phyloP scores from a whole-genome alignment of 495 filamentous ascomycete species.

The Neurospora sublineolata region DNA sequence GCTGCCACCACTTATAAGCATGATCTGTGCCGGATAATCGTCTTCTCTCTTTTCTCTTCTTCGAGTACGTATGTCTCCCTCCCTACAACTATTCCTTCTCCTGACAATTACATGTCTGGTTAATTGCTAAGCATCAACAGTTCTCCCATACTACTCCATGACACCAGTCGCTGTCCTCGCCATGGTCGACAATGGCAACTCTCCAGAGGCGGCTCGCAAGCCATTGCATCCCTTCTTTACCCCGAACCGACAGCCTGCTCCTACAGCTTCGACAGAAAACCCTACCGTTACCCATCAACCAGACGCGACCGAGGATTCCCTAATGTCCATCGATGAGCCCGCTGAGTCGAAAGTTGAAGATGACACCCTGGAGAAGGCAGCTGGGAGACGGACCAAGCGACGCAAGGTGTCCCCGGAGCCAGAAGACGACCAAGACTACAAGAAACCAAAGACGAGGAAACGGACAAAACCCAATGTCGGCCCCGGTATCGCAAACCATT shows the following conservation, averaged over 20 bases:
- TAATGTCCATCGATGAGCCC: background rate
- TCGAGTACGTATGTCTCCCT: background rate
- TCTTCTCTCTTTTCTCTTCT: background rate
- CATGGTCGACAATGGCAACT: slow-evolving; percentile 15
- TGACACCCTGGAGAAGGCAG: slow-evolving; percentile 14
- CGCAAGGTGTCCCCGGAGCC: slow-evolving; percentile 30
- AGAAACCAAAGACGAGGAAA: slow-evolving; percentile 7
- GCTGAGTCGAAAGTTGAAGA: background rate
- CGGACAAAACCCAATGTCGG: slow-evolving; percentile 5
- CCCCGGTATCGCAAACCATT: slow-evolving; percentile 11
- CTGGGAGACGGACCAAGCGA: slow-evolving; percentile 36
- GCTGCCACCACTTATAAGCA: background rate
- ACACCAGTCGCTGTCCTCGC: slow-evolving; percentile 15
- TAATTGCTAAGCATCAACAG: background rate
- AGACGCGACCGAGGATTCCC: background rate
- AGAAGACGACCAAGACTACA: slow-evolving; percentile 3
- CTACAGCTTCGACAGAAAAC: background rate
- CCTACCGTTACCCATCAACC: background rate
- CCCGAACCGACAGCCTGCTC: slow-evolving; percentile 4
- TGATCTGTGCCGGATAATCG: background rate
- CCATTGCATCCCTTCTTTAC: slow-evolving; percentile 24
- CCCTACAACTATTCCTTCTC: background rate
- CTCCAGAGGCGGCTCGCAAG: slow-evolving; percentile 6
- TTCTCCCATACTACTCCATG: slow-evolving; percentile 6
- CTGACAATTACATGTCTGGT: background rate